A percentile compares a stretch with the other conserved stretches of the same genome.
Evolutionary conservation across 2,329 filamentous ascomycete genomes (phyloP).

Genomic region (Penicillium sp.): DNA sequence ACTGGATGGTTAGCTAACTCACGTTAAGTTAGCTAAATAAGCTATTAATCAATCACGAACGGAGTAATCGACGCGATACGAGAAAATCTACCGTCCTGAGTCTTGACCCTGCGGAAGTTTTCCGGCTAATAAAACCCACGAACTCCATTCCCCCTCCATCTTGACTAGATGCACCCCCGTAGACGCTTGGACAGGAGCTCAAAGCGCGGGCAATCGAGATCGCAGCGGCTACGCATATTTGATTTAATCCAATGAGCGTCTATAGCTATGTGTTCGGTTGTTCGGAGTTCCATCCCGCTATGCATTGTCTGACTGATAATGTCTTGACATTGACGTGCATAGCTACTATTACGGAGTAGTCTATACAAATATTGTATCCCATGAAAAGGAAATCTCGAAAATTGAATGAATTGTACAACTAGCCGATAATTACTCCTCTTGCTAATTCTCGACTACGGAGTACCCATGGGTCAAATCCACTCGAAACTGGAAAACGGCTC

Average conservation of each 20-base stretch:
- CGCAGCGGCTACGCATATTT: not conserved
- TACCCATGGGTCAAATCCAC: not conserved
- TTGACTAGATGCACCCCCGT: not conserved
- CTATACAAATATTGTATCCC: too few relatives aligned
- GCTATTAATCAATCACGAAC: too few relatives aligned
- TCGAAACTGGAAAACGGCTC: conserved; percentile 1
- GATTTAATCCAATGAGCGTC: not conserved
- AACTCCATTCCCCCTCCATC: not conserved
- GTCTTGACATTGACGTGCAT: too few relatives aligned
- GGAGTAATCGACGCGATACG: not conserved
- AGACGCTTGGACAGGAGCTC: not conserved
- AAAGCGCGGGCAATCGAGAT: not conserved
- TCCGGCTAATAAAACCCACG: not conserved
- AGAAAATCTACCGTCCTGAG: not conserved
- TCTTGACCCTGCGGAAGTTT: not conserved
- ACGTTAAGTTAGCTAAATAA: too few relatives aligned
- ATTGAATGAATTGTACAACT: too few relatives aligned
- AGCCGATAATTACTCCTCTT: too few relatives aligned
- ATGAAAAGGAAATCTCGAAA: not conserved
- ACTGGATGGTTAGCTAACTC: too few relatives aligned
- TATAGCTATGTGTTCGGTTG: not conserved
- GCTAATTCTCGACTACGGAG: not conserved
- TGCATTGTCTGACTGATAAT: not conserved
- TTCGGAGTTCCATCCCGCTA: not conserved
- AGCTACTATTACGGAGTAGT: too few relatives aligned